These are phyloP conservation scores for Colletotrichum tabaci DNA, from an alignment of 2,329 filamentous ascomycete species.

Conservation along the genomic window DNA sequence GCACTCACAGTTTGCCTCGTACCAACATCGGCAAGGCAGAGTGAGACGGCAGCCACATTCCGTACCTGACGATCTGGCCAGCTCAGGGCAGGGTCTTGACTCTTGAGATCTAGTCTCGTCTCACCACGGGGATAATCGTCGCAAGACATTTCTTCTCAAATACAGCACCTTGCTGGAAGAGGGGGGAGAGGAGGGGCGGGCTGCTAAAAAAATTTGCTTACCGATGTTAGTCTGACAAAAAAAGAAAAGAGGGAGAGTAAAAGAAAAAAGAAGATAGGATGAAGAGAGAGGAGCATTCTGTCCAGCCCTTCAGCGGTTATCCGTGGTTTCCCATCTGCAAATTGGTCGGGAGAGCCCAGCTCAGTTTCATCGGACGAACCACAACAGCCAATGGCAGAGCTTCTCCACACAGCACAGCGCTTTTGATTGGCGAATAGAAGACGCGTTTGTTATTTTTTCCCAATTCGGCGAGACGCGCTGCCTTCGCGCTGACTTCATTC, in stretches of 20 bases:
- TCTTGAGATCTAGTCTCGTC: slow-evolving; percentile 34
- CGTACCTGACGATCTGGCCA: slow-evolving; percentile 43
- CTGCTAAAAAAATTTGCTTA: slow-evolving; percentile 1
- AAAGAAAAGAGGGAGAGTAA: background rate
- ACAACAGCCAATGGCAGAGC: slow-evolving; percentile 20
- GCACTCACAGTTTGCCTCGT: slow-evolving; percentile 30
- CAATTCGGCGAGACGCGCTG: slow-evolving; percentile 25
- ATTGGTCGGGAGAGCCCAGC: slow-evolving; percentile 25
- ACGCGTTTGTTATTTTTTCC: slow-evolving; percentile 42
- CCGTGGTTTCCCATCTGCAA: slow-evolving; percentile 23
- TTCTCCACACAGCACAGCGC: background rate
- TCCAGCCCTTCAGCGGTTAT: slow-evolving; percentile 34
- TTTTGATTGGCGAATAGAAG: slow-evolving; percentile 26
- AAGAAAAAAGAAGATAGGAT: slow-evolving; percentile 21
- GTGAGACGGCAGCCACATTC: slow-evolving; percentile 38
- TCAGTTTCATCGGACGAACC: slow-evolving; percentile 21
- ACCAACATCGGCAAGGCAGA: slow-evolving; percentile 27
- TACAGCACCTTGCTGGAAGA: background rate
- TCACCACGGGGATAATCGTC: slow-evolving; percentile 34
- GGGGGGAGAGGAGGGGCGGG: background rate
- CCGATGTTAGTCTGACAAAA: slow-evolving; percentile 4
- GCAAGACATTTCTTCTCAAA: slow-evolving; percentile 33
- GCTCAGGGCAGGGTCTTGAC: slow-evolving; percentile 8
- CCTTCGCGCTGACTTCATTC: slow-evolving; percentile 39
- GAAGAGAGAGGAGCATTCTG: slow-evolving; percentile 13